phyloP scores from a whole-genome alignment of 129 eudicot genomes.

The Mikania micrantha region DNA sequence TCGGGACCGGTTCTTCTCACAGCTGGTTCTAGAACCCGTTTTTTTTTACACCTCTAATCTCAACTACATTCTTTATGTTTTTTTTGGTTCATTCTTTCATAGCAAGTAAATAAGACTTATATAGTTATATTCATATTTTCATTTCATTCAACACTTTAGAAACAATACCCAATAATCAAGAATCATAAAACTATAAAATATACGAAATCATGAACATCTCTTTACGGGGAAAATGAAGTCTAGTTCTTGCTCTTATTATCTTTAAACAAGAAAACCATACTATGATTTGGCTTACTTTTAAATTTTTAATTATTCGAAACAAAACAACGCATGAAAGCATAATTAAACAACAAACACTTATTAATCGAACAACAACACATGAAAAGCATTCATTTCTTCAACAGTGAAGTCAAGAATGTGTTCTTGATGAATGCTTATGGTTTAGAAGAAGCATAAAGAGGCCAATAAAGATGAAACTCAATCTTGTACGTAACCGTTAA shows the following conservation, averaged over 20 bases:
- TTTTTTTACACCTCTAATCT: too few species aligned
- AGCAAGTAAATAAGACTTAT: background rate
- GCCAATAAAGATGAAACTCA: slow-evolving; percentile 56
- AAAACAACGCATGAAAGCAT: background rate
- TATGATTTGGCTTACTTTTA: background rate
- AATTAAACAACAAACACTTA: background rate
- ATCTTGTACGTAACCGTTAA: slow-evolving; percentile 39
- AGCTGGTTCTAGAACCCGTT: too few species aligned
- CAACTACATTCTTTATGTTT: too few species aligned
- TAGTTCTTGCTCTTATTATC: background rate
- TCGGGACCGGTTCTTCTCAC: too few species aligned
- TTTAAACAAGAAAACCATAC: background rate
- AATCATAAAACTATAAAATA: background rate
- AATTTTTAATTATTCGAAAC: background rate
- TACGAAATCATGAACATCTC: background rate
- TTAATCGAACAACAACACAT: too few species aligned
- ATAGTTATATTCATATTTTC: background rate
- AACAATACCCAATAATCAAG: too few species aligned
- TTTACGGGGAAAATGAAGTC: background rate
- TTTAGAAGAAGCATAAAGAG: slow-evolving; percentile 41
- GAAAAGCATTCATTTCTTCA: too few species aligned
- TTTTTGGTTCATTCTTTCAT: too few species aligned
- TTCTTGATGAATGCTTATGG: background rate
- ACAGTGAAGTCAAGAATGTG: slow-evolving; percentile 8
- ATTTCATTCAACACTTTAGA: background rate